phyloP scores from a whole-genome alignment of 352 stramenopile genomes.

The Pythium rhizo-oryzae region DNA sequence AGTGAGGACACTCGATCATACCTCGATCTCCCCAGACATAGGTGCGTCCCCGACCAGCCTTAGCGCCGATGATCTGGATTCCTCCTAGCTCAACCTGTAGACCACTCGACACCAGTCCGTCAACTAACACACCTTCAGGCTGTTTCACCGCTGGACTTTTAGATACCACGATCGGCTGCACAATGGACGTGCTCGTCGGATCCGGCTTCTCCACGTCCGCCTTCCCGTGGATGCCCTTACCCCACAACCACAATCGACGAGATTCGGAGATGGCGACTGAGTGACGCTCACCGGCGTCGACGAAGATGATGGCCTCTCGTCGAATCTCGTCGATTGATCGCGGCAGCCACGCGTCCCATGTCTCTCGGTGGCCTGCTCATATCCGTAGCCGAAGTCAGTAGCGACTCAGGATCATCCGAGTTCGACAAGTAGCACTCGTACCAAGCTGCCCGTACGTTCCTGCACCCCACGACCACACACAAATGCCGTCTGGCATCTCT shows the following conservation, averaged over 20 bases:
- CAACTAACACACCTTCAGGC: background rate
- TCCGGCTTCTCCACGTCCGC: slow-evolving; percentile 47
- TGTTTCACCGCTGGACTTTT: background rate
- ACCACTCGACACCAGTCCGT: background rate
- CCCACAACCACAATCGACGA: slow-evolving; percentile 77
- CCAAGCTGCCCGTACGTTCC: slow-evolving; percentile 70
- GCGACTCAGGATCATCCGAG: background rate
- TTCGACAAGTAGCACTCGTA: slow-evolving; percentile 18
- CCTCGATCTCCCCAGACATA: slow-evolving; percentile 83
- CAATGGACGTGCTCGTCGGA: slow-evolving; percentile 46
- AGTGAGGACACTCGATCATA: slow-evolving; percentile 22
- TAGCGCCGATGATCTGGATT: slow-evolving; percentile 56
- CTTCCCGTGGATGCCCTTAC: slow-evolving; percentile 63
- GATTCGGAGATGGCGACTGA: slow-evolving; percentile 70
- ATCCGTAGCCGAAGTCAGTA: background rate
- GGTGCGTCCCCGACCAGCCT: slow-evolving; percentile 61
- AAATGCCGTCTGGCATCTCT: slow-evolving; percentile 62
- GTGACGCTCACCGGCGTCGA: slow-evolving; percentile 72
- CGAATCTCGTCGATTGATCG: slow-evolving; percentile 68
- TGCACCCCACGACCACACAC: slow-evolving; percentile 75
- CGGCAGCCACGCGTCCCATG: slow-evolving; percentile 63
- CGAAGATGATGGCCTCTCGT: slow-evolving; percentile 50
- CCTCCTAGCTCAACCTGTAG: slow-evolving; percentile 47
- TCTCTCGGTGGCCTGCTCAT: slow-evolving; percentile 63
- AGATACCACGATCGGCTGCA: slow-evolving; percentile 54